Evolutionary conservation across 257 asterid species (phyloP), one percentile per base, ranked within the genome.

Genomic region (Plantago ovata): DNA sequence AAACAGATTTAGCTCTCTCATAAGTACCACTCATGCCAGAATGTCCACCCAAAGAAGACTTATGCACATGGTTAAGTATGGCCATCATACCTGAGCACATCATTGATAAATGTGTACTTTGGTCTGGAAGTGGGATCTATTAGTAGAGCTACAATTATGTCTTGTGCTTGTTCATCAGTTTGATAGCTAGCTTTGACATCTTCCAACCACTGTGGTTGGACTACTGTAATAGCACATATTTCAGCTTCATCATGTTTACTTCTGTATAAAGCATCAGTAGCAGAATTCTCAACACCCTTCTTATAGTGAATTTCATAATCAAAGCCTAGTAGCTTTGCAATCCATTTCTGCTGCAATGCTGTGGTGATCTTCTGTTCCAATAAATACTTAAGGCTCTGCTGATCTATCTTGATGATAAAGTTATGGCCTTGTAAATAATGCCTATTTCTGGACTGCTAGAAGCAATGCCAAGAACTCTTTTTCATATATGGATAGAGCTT

Each of bases 321-420:
- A 1, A 13, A 57, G 0, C 60, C 71, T 22, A 66, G 1, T 0
- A 47, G 7, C 28, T 66, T 57, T 0, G 45, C 15, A 0, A 66
- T 1, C 41, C 55, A 57, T 10, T 66, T 66, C 1, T 66, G 71
- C 2, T 66, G 65, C 4, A 58, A 4, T 0, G 65, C 24, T 0
- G 65, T 47, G 0, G 42, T 7, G 0, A 57, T 5, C 3, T 39
- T 66, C n/a, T 66, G 53, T 7, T 66, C 45, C 0, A 57, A 9
- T 0, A 66, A 12, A 12, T 57, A 22, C 5, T 38, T 67, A 0
- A 59, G 48, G 3, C 47, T 28, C 4, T 41, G 55, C 9, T 59
- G 61, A 13, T 67, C 39, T 0, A 38, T 66, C 20, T 18, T 46
- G 14, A 66, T 58, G 1, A 47, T 10, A 1, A 66, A 58, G 1